Conservation (phyloP, 257 asterid genomes). For the Nicotiana knightiana region DNA sequence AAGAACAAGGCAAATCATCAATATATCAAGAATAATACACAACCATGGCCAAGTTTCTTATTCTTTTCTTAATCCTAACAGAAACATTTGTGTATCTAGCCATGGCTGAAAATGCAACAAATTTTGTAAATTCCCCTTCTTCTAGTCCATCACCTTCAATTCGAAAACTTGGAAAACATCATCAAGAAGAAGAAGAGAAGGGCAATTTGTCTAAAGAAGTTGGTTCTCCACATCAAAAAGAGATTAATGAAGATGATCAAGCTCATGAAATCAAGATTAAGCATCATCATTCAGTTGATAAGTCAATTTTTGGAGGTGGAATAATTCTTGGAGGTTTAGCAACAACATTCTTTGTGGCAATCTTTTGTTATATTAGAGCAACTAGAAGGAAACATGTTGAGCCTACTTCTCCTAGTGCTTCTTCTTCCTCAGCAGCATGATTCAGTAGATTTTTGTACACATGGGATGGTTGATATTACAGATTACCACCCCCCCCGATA, state of each 20-base stretch:
- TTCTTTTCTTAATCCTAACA: slow-evolving; percentile 15
- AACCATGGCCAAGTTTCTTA: slow-evolving; percentile 12
- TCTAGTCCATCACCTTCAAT: slow-evolving; percentile 6
- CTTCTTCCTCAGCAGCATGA: not conserved
- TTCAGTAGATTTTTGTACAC: not conserved
- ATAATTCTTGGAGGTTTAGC: slow-evolving; percentile 32
- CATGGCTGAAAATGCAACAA: slow-evolving; percentile 6
- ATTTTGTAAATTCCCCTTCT: not conserved
- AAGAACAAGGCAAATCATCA: not conserved
- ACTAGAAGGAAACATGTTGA: slow-evolving; percentile 36
- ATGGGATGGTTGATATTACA: not conserved
- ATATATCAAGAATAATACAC: not conserved
- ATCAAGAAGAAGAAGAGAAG: not conserved
- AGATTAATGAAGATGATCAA: not conserved
- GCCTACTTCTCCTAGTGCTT: slow-evolving; percentile 18
- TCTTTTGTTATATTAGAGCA: slow-evolving; percentile 58
- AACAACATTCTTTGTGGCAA: slow-evolving; percentile 39
- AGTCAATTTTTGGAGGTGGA: slow-evolving; percentile 33
- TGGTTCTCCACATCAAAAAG: slow-evolving; percentile 6
- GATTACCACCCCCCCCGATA: too few relatives aligned
- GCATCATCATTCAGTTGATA: slow-evolving; percentile 18
- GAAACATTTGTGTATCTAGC: slow-evolving; percentile 9
- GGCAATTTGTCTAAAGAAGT: not conserved
- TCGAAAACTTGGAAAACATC: slow-evolving; percentile 20
- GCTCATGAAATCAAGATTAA: not conserved